phyloP scores from a whole-genome alignment of 352 stramenopile species.

The Phytopythium mirpurense region DNA sequence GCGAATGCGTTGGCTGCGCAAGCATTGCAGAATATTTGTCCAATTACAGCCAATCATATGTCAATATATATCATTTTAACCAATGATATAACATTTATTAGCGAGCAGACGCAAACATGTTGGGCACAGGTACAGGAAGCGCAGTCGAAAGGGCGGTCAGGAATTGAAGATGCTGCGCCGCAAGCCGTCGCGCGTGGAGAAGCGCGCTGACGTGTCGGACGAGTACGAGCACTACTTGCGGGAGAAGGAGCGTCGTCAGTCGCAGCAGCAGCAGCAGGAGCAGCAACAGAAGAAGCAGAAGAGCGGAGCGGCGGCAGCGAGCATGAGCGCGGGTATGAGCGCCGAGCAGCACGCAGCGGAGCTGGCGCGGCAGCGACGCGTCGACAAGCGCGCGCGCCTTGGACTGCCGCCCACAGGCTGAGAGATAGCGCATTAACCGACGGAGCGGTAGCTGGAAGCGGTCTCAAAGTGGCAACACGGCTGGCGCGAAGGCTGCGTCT shows the following conservation, averaged over 20 bases:
- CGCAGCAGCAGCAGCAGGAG: constrained; percentile 5
- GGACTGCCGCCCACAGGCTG: constrained; percentile 1
- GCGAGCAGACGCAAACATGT: no score
- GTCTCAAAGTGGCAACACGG: not conserved
- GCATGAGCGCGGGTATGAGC: not conserved
- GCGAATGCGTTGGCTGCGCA: no score
- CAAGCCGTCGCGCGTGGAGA: constrained; percentile 58
- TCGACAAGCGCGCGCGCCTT: constrained; percentile 2
- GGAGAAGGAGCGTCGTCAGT: constrained; percentile 34
- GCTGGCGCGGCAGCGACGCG: constrained; percentile 6
- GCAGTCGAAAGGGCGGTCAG: not conserved
- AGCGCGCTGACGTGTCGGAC: constrained; percentile 57
- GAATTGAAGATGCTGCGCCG: constrained; percentile 39
- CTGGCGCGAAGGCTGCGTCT: not conserved
- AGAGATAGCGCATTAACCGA: no score
- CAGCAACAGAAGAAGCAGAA: no score
- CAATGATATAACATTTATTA: not conserved
- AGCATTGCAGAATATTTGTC: no score
- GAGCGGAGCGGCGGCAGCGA: no score
- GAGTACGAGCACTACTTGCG: constrained; percentile 67
- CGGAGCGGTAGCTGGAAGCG: not conserved
- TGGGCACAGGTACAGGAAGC: no score
- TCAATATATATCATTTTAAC: not conserved
- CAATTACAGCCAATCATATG: not conserved
- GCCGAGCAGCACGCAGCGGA: constrained; percentile 5